Conservation (phyloP, 2,329 filamentous ascomycete species). For the Talaromyces marneffei region DNA sequence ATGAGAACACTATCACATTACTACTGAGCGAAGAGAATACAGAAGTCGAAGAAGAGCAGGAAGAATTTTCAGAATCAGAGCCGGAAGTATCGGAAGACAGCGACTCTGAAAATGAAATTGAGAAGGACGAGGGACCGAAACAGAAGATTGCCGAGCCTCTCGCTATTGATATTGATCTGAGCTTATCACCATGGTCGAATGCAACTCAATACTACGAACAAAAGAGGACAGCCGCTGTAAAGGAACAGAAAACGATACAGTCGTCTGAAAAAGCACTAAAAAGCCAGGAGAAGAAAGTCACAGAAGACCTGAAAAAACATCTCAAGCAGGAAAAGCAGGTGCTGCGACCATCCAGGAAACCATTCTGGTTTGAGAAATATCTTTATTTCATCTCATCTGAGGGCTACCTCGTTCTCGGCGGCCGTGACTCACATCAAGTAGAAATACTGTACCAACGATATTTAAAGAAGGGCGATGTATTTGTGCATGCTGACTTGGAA, state of each 20-base stretch:
- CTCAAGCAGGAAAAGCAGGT: constrained; percentile 89
- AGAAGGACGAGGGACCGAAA: constrained; percentile 20
- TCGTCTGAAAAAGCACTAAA: constrained; percentile 80
- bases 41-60: constrained; percentile 56
- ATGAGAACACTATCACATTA: constrained; percentile 83
- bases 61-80: constrained; percentile 58
- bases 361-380: constrained; percentile 97
- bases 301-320: constrained; percentile 75
- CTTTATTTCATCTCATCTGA: constrained; percentile 93
- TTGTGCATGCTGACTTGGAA: constrained; percentile 82
- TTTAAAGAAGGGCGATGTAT: constrained; percentile 82
- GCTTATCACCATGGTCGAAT: constrained; percentile 78
- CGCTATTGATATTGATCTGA: constrained; percentile 77
- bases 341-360: constrained; percentile 72
- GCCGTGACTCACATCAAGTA: constrained; percentile 81
- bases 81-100: constrained; percentile 43
- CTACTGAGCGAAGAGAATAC: constrained; percentile 65
- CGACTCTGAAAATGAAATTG: constrained; percentile 44
- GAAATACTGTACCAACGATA: constrained; percentile 87
- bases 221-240: constrained; percentile 73
- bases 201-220: constrained; percentile 89
- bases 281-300: constrained; percentile 83
- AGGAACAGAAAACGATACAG: constrained; percentile 78
- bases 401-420: constrained; percentile 78
- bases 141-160: constrained; percentile 42